Evolutionary conservation across 108 stramenopile species (phyloP), one percentile per base, ranked within the genome.

Genomic region (Cylindrotheca closterium): DNA sequence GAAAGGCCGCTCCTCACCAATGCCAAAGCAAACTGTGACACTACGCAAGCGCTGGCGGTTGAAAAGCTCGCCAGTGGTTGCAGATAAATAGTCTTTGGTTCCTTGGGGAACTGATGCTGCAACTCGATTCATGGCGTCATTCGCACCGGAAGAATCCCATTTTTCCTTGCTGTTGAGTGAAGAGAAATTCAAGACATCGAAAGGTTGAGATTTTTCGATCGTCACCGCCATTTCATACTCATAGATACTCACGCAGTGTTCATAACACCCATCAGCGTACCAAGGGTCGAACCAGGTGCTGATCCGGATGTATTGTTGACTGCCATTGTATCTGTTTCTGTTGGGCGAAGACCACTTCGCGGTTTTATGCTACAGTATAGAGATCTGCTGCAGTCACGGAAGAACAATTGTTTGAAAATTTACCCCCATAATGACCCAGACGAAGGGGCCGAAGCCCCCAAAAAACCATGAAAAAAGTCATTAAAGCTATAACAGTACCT

Each of bases 1-100:
- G 70, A 90, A 95, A 15, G 91, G 79, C 22, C 87, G 77, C 56
- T 92, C 91, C 59, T 91, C 89, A 10, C 89, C 89, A 63, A 94
- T 75, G 21, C 89, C 89, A 58, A 91, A 91, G 55, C 83, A 81
- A n/a, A 94, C 81, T 5, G 88, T 58, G 45, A 87, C 67, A 32
- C 74, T 73, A 31, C 89, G 82, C 37, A 94, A 69, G 10, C 84
- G 79, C 50, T 89, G 75, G 15, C 83, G 82, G 52, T 79, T 82
- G 66, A 89, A 87, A 42, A 91, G 42, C 67, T 88, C 79, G 37
- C 54, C 61, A 24, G 81, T 73, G 17, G 87, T 84, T 17, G 65
- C 45, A 30, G 75, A 65, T 46, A 87, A 51, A 57, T 77, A 81
- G 25, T 87, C 86, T 62, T 86, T 83, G 65, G 92, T 90, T 3